phyloP scores from a whole-genome alignment of 768 basidiomycete species.

The Auriscalpium vulgare region DNA sequence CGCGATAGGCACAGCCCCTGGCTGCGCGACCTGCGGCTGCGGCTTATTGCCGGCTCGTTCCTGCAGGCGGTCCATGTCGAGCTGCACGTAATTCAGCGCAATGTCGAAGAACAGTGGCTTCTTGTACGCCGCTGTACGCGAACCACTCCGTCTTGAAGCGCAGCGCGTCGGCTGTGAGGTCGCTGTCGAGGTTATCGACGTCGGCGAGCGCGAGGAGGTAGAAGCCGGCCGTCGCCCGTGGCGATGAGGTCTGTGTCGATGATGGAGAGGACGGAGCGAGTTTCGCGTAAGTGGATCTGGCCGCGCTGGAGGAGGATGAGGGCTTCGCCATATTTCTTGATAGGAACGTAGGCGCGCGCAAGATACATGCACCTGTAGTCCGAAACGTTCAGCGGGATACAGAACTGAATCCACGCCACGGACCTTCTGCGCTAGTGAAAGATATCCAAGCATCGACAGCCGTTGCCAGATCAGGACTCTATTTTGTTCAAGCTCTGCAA shows the following conservation, averaged over 20 bases:
- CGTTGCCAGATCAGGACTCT: conserved; percentile 73
- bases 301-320: conserved; percentile 66
- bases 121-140: conserved; percentile 60
- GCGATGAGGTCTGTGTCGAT: conserved; percentile 39
- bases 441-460: conserved; percentile 71
- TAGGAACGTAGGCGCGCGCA: conserved; percentile 61
- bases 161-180: conserved; percentile 38
- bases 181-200: conserved; percentile 45
- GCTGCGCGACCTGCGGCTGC: conserved; percentile 17
- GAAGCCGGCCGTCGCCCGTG: conserved; percentile 32
- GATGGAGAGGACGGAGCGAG: conserved; percentile 43
- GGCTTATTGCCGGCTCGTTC: conserved; percentile 59
- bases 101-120: conserved; percentile 93
- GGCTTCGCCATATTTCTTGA: conserved; percentile 67
- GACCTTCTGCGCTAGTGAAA: conserved; percentile 69
- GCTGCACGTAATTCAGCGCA: conserved; percentile 84
- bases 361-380: conserved; percentile 61
- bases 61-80: conserved; percentile 74
- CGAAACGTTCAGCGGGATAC: background rate
- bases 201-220: conserved; percentile 42
- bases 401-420: conserved; percentile 7
- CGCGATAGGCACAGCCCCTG: conserved; percentile 18
- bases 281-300: conserved; percentile 67
- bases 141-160: conserved; percentile 73
- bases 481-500: conserved; percentile 82